Conservation (phyloP, 2,329 filamentous ascomycete genomes). For the Dactylellina drechsleri region DNA sequence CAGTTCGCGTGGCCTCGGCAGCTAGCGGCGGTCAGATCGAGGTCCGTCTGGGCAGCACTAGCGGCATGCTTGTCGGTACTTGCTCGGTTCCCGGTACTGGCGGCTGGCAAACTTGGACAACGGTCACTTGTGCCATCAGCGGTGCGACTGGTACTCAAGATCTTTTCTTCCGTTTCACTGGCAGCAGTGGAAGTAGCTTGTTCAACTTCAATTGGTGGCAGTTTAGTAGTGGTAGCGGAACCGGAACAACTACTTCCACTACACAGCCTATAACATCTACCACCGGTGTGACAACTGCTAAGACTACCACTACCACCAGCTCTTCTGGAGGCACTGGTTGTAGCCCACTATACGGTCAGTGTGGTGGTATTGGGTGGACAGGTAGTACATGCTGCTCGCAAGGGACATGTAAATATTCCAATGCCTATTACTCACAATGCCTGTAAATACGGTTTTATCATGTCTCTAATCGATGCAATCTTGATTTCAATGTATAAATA, state of each 20-base stretch:
- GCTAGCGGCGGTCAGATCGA: conserved; percentile 58
- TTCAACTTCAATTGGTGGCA: conserved; percentile 60
- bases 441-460: conserved; percentile 2
- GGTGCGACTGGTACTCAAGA: conserved; percentile 57
- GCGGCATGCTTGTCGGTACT: conserved; percentile 58
- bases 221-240: conserved; percentile 59
- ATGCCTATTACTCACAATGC: conserved; percentile 31
- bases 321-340: conserved; percentile 12
- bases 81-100: conserved; percentile 59
- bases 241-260: conserved; percentile 4
- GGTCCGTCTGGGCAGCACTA: conserved; percentile 58
- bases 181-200: conserved; percentile 53
- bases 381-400: conserved; percentile 19
- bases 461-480: too few species aligned
- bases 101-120: conserved; percentile 58
- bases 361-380: conserved; percentile 17
- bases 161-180: conserved; percentile 57
- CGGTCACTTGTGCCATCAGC: conserved; percentile 56
- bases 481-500: too few species aligned
- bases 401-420: conserved; percentile 29
- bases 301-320: conserved; percentile 9
- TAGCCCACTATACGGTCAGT: conserved; percentile 17
- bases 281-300: conserved; percentile 1
- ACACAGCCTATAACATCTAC: not conserved
- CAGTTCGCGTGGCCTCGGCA: conserved; percentile 58